Conservation (phyloP, 192 early-diverging fungal genomes). For the Coemansia sp. region DNA sequence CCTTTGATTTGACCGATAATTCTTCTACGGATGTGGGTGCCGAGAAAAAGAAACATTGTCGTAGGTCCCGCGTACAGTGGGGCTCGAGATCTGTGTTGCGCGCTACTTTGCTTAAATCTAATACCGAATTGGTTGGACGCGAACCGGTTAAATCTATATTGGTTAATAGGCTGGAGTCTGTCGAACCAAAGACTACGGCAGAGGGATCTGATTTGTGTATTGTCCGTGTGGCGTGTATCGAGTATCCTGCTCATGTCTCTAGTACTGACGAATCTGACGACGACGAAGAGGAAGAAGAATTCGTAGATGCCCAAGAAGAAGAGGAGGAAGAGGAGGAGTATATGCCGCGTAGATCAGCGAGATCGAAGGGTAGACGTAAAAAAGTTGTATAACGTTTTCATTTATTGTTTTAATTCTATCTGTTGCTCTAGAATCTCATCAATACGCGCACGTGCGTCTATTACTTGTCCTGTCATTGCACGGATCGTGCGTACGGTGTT, state of each 20-base stretch:
- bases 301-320: background rate
- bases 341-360: slow-evolving; percentile 14
- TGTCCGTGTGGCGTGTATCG: slow-evolving; percentile 35
- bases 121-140: too few species aligned
- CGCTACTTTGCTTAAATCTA: background rate
- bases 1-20: slow-evolving; percentile 10
- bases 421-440: slow-evolving; percentile 28
- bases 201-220: slow-evolving; percentile 13
- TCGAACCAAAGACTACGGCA: background rate
- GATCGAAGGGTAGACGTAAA: slow-evolving; percentile 2
- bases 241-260: slow-evolving; percentile 25
- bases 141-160: slow-evolving; percentile 13
- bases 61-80: slow-evolving; percentile 28
- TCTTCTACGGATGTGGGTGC: background rate
- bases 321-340: background rate
- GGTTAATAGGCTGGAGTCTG: background rate
- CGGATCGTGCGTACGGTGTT: slow-evolving; percentile 66
- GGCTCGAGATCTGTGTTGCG: slow-evolving; percentile 25
- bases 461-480: slow-evolving; percentile 63
- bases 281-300: background rate
- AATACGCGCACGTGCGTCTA: slow-evolving; percentile 36
- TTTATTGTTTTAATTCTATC: background rate
- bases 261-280: slow-evolving; percentile 8
- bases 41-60: background rate
- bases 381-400: background rate